Evolutionary conservation across 2,329 filamentous ascomycete species (phyloP).

Genomic region (Ceratocystis papillata): DNA sequence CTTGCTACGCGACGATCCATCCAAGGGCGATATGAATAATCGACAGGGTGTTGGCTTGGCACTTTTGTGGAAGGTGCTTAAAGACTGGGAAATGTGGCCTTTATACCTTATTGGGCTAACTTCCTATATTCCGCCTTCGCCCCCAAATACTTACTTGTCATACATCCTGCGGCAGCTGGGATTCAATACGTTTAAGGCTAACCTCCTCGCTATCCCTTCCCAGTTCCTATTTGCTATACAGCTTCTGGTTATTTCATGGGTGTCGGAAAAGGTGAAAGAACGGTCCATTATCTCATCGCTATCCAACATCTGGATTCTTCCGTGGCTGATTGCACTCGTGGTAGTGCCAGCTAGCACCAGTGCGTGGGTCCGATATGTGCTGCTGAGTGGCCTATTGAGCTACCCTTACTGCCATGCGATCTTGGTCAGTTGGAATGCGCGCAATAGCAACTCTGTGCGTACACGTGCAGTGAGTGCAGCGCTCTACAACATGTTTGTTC

Average conservation of each 20-base stretch:
- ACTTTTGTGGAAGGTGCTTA: slow-evolving; percentile 41
- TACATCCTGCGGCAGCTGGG: slow-evolving; percentile 37
- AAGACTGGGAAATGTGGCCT: slow-evolving; percentile 53
- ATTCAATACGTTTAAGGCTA: slow-evolving; percentile 38
- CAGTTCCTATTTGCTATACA: slow-evolving; percentile 39
- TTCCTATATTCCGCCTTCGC: slow-evolving; percentile 35
- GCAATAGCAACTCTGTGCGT: slow-evolving; percentile 40
- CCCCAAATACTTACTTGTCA: slow-evolving; percentile 38
- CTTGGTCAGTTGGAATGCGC: slow-evolving; percentile 39
- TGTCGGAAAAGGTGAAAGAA: slow-evolving; percentile 38
- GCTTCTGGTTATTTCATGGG: slow-evolving; percentile 38
- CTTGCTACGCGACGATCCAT: slow-evolving; percentile 49
- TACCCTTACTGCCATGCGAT: slow-evolving; percentile 43
- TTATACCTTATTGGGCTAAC: slow-evolving; percentile 45
- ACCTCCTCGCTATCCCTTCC: slow-evolving; percentile 38
- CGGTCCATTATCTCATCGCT: slow-evolving; percentile 37
- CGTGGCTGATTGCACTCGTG: slow-evolving; percentile 38
- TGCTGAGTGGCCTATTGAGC: slow-evolving; percentile 34
- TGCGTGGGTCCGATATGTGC: slow-evolving; percentile 37
- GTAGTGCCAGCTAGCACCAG: slow-evolving; percentile 32
- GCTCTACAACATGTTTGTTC: slow-evolving; percentile 41
- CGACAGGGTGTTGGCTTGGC: slow-evolving; percentile 37
- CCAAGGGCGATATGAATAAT: slow-evolving; percentile 52
- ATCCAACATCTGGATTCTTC: slow-evolving; percentile 42
- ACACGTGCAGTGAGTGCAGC: slow-evolving; percentile 39